phyloP scores from a whole-genome alignment of 108 stramenopile species.

The Hondaea fermentalgiana region DNA sequence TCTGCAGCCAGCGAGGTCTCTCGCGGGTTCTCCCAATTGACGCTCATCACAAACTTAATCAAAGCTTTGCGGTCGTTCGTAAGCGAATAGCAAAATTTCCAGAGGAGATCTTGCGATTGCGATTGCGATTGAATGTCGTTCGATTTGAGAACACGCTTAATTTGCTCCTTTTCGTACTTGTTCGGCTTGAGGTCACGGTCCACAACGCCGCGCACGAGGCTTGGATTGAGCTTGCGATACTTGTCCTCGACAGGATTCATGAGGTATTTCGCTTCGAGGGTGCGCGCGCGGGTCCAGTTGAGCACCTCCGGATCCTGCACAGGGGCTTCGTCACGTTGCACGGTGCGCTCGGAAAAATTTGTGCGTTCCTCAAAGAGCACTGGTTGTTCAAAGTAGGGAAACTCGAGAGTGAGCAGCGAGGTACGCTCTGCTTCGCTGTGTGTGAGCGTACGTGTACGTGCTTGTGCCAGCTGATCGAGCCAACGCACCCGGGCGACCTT shows the following conservation, averaged over 20 bases:
- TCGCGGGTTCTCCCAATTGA: conserved; percentile 83
- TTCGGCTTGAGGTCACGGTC: conserved; percentile 92
- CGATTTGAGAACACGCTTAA: conserved; percentile 75
- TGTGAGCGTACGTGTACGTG: not conserved
- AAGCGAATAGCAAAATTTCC: conserved; percentile 85
- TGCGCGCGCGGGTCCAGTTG: not conserved
- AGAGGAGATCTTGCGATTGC: conserved; percentile 81
- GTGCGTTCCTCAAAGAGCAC: conserved; percentile 39
- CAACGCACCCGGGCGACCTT: conserved; percentile 14
- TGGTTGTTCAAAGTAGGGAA: conserved; percentile 35
- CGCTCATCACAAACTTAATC: conserved; percentile 84
- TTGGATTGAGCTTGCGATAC: conserved; percentile 81
- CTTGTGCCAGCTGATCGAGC: conserved; percentile 1
- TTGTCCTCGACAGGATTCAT: conserved; percentile 72
- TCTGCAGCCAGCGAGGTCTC: conserved; percentile 89
- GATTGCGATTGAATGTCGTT: conserved; percentile 69
- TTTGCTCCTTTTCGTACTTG: conserved; percentile 57
- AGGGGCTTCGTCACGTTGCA: not conserved
- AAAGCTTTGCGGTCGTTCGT: conserved; percentile 83
- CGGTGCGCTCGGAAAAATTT: conserved; percentile 19
- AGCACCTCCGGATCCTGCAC: conserved; percentile 8
- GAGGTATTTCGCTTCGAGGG: conserved; percentile 27
- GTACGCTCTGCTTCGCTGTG: conserved; percentile 10
- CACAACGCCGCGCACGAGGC: conserved; percentile 76
- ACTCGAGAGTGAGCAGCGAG: conserved; percentile 19